Base-by-base conservation (phyloP, 2,329 filamentous ascomycete genomes). In the Aspergillus glaucus region DNA sequence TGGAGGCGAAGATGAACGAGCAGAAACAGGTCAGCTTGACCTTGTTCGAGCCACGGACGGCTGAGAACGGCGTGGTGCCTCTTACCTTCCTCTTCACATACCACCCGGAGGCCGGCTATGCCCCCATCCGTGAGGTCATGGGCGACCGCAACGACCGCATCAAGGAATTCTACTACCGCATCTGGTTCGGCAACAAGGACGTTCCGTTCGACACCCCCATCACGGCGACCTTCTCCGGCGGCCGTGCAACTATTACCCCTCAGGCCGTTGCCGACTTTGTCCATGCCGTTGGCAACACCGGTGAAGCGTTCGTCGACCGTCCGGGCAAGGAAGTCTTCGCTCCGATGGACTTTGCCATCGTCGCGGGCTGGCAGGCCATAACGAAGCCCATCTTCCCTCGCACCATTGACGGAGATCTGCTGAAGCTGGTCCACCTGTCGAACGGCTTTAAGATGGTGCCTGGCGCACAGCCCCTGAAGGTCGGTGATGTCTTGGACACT, bases 361-460 rank as follows among this genome's bases (percentile, higher is more conserved):
- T 96, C n/a, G 87, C 94, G 45, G 91, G 91, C 54, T 96, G 91
- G 91, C 97, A 98, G 75, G 93, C 93, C 40, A 98, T 98, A 64
- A 98, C 91, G 9, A 97, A 97, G 79, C 93, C 93, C 12, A 98
- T 98, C 70, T 98, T 98, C 80, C 93, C 93, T 56, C 85, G 90
- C 59, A 88, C 84, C 53, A 97, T 98, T 61, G 93, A 98, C 60
- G 93, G 94, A 56, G 93, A 98, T 66, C 77, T 98, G 47, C 79
- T 98, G 53, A 96, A 95, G 75, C 83, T 98, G 47, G 92, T 98
- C 10, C 93, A 98, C 73, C 75, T 98, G 53, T 97, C 93, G 44
- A 98, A 98, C 70, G 86, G 88, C 54, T 98, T 97, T 85, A 87
- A 93, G 62, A 98, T 98, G 93, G 81, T 97, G 57, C 91, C 93